These are phyloP conservation scores for Microbotryomycetes sp. DNA, from an alignment of 1,284 basidiomycete species.

Conservation along the genomic window DNA sequence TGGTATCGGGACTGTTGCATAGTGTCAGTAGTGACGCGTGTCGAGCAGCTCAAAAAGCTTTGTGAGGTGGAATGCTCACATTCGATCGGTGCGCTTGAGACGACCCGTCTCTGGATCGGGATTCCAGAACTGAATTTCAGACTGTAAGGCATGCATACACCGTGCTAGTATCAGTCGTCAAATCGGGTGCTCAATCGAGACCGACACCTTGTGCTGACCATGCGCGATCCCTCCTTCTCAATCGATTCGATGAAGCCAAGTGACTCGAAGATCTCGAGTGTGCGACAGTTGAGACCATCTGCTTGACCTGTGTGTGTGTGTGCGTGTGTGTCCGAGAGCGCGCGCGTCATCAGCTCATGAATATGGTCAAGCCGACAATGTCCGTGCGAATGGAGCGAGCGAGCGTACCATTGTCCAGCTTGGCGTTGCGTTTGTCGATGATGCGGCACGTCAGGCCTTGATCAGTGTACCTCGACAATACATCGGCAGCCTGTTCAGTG, in stretches of 20 bases:
- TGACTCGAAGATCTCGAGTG: conserved; percentile 64
- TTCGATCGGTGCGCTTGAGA: conserved; percentile 19
- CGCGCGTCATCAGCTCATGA: neutral
- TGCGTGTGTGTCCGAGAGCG: neutral
- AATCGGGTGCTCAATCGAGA: no score
- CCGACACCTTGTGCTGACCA: no score
- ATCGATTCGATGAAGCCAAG: conserved; percentile 29
- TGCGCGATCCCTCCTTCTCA: conserved; percentile 31
- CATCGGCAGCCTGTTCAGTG: conserved; percentile 12
- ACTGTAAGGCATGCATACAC: neutral
- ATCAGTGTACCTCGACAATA: conserved; percentile 15
- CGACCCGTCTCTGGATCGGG: conserved; percentile 23
- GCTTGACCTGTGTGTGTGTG: conserved; percentile 57
- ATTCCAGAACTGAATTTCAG: conserved; percentile 33
- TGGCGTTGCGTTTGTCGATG: conserved; percentile 56
- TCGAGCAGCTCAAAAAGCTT: neutral
- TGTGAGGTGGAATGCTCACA: conserved; percentile 5
- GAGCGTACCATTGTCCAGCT: conserved; percentile 34
- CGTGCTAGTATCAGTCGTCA: neutral
- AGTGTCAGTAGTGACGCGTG: neutral
- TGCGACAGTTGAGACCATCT: conserved; percentile 69
- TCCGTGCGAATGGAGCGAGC: conserved; percentile 14
- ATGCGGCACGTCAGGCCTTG: conserved; percentile 56
- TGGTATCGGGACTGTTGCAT: conserved; percentile 28
- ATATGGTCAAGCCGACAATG: conserved; percentile 8